Base-by-base conservation (phyloP, 2,329 filamentous ascomycete species). In the Pyricularia sp. region DNA sequence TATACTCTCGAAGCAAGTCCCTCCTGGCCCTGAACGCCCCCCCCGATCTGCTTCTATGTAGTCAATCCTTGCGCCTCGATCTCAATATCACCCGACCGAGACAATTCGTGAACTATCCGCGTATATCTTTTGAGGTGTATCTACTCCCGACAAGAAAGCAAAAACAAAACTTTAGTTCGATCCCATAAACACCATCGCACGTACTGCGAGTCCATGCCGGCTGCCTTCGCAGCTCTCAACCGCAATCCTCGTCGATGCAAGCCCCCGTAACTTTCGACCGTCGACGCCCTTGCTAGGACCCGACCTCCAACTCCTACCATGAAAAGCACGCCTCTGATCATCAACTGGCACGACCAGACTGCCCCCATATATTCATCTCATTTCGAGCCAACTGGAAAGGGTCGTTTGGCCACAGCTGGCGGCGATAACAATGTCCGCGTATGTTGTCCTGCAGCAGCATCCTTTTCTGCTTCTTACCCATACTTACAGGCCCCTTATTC, bases 331-430 rank as follows among this genome's bases (percentile, higher is more conserved):
- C 94, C 95, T 75, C 86, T 99, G 74, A 94, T 98, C 78, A 94
- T 99, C 82, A 93, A 96, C 84, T 99, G 95, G 95, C 96, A 99
- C 81, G 92, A 97, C 80, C 92, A 97, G 77, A 97, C 96, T 81
- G 89, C 92, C 75, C 95, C 95, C 70, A 94, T 99, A 78, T 99
- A 98, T 82, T 97, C 94, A 63, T 93, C 93, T 74, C 94, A 98
- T 79, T 99, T 98, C 78, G 94, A 99, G 78, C 92, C 92, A 65
- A 86, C 92, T 77, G 93, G 93, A 72, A 97, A 95, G 79, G 93
- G 93, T 68, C 89, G 95, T 75, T 83, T 99, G 72, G 95, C 95
- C 70, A 99, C 95, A 11, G 94, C 91, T 71, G 95, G 94, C 75
- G 95, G 95, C 78, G 95, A 99, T 81, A 97, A 97, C 79, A 94